Percentiles rank a stretch among this genome's conserved stretches.
Conservation (phyloP, 164 flowering plant species). For the Santalum album region DNA sequence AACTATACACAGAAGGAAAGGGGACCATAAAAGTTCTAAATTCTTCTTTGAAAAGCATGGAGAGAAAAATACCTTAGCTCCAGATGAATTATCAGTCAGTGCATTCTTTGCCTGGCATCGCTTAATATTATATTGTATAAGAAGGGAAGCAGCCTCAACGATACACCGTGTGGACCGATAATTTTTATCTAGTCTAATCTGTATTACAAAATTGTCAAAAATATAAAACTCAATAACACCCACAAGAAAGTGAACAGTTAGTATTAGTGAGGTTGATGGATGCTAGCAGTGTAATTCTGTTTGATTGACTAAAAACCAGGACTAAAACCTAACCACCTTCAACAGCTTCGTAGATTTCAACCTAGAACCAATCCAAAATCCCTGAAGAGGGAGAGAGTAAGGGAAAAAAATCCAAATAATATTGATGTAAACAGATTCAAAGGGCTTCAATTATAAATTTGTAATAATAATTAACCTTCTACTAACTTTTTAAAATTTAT, state of each 20-base stretch:
- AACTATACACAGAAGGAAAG: background rate
- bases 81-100: slow-evolving; percentile 69
- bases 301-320: too few species aligned
- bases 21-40: background rate
- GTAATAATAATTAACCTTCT: too few species aligned
- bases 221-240: background rate
- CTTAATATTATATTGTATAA: slow-evolving; percentile 59
- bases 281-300: background rate
- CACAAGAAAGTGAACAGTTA: background rate
- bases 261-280: background rate
- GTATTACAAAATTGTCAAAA: slow-evolving; percentile 11
- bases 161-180: slow-evolving; percentile 89
- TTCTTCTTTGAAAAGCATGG: background rate
- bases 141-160: slow-evolving; percentile 87
- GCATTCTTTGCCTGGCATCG: slow-evolving; percentile 57
- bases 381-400: too few species aligned
- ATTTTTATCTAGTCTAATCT: slow-evolving; percentile 74
- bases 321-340: too few species aligned
- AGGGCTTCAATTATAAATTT: too few species aligned
- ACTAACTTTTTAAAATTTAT: too few species aligned
- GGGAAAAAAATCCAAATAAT: too few species aligned
- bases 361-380: background rate
- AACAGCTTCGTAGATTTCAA: background rate
- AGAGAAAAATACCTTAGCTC: slow-evolving; percentile 51
- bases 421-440: too few species aligned